Evolutionary conservation across 192 early-diverging fungal species (phyloP), one percentile per base, ranked within the genome.

Genomic region (Chytriomyces sp.): DNA sequence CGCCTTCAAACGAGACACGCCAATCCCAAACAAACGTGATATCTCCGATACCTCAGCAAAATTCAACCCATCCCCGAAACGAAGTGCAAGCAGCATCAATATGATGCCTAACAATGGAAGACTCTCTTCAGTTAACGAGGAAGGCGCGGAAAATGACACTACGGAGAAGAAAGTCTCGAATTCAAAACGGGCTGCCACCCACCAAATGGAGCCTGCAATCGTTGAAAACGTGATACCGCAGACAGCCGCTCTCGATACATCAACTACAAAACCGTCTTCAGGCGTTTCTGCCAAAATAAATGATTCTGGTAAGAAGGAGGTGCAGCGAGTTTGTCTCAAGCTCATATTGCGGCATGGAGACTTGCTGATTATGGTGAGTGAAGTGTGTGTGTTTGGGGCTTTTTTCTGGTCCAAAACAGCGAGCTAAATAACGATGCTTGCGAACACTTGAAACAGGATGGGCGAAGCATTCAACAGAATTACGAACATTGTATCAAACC

Each of bases 401-500:
- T 35, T 35, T 35, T 35, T 35, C 28, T 35, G 28, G 28, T 35
- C 28, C 28, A 35, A 35, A 35, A 35, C 28, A 35, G 28, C 28
- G 28, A 35, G 5, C 10, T 5, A 43, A 13, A 46, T 67, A 18
- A 23, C 10, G 7, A 18, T 11, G 13, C 16, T 2, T 2, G 10
- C 10, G 2, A 2, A 1, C 3, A 2, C 3, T 4, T 0, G 35
- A 13, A 2, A 0, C 3, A 45, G 66, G 73, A 75, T 35, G 73
- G 73, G 9, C 6, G 43, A 7, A 50, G 73, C 48, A 63, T 75
- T 9, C 73, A 75, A 26, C 44, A 64, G 49, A 26, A 75, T 65
- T 75, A 75, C 43, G 73, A 75, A 35, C 73, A 75, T 65, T 53
- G 45, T 7, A 75, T 75, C 5, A 50, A 50, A 28, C 57, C 47